phyloP scores from a whole-genome alignment of 352 stramenopile species.

The Hyaloperonospora brassicae region DNA sequence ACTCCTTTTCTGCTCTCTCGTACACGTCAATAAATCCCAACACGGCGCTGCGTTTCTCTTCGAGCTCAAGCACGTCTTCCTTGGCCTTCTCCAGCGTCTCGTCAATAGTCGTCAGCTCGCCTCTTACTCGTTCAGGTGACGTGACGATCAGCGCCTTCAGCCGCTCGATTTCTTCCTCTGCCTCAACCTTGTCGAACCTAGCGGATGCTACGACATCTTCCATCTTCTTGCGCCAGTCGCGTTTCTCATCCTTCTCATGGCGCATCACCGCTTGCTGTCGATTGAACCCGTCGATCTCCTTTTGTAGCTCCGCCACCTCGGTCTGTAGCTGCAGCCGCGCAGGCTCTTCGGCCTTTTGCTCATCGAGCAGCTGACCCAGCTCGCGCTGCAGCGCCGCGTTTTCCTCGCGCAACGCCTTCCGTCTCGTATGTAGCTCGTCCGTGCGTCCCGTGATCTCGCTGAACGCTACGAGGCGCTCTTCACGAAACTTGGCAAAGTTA shows the following conservation, averaged over 20 bases:
- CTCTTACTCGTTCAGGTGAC: conserved; percentile 81
- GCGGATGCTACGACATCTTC: conserved; percentile 65
- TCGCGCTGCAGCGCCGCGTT: conserved; percentile 52
- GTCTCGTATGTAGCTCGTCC: conserved; percentile 41
- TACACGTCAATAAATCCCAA: conserved; percentile 61
- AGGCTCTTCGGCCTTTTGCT: conserved; percentile 49
- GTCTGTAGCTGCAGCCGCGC: conserved; percentile 53
- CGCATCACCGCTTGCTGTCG: conserved; percentile 82
- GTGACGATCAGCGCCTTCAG: conserved; percentile 85
- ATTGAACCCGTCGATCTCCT: conserved; percentile 88
- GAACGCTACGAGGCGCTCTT: conserved; percentile 88
- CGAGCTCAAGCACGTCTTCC: conserved; percentile 53
- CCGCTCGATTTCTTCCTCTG: conserved; percentile 66
- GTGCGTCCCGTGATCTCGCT: conserved; percentile 70
- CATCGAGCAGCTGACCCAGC: conserved; percentile 47
- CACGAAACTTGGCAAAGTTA: conserved; percentile 96
- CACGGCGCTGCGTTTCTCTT: conserved; percentile 51
- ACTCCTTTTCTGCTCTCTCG: conserved; percentile 57
- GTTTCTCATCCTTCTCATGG: conserved; percentile 76
- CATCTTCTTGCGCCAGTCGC: conserved; percentile 67
- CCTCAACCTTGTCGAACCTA: conserved; percentile 79
- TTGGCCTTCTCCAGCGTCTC: conserved; percentile 63
- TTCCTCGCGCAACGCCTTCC: conserved; percentile 49
- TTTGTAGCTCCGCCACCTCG: conserved; percentile 80
- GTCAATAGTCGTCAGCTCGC: conserved; percentile 51